Percentiles rank a stretch among this genome's conserved stretches.
Evolutionary conservation across 495 filamentous ascomycete species (phyloP).

Genomic region (Choiromyces venosus): DNA sequence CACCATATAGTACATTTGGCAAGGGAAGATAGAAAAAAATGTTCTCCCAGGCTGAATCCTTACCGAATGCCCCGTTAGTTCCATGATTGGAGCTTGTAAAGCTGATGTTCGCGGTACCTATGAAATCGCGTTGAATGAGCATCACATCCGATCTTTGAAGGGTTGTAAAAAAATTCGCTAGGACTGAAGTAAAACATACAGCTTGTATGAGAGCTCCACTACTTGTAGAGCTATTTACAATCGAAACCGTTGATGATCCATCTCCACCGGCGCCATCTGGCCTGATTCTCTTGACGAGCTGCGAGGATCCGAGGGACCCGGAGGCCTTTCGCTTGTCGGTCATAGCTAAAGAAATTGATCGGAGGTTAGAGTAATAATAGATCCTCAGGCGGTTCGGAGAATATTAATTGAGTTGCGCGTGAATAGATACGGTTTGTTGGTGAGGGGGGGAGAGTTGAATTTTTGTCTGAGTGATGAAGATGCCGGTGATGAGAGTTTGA

Average conservation of each 20-base stretch:
- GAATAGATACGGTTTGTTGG: background rate
- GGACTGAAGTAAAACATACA: slow-evolving; percentile 52
- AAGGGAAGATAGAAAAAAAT: background rate
- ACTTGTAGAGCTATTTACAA: slow-evolving; percentile 60
- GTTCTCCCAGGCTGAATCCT: slow-evolving; percentile 10
- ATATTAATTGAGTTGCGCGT: background rate
- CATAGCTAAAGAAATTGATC: slow-evolving; percentile 30
- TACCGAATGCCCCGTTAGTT: slow-evolving; percentile 68
- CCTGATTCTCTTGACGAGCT: slow-evolving; percentile 72
- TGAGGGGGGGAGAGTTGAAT: background rate
- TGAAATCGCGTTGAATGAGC: slow-evolving; percentile 5
- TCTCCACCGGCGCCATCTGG: slow-evolving; percentile 69
- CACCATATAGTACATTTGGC: background rate
- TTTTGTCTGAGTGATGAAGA: background rate
- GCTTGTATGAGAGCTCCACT: slow-evolving; percentile 76
- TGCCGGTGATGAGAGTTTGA: background rate
- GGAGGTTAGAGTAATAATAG: slow-evolving; percentile 57
- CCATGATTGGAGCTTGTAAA: slow-evolving; percentile 89
- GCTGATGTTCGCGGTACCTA: slow-evolving; percentile 79
- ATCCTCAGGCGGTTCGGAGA: background rate
- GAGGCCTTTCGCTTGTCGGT: slow-evolving; percentile 78
- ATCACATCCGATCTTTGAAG: slow-evolving; percentile 7
- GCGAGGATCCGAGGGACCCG: slow-evolving; percentile 68
- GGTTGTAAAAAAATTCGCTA: background rate
- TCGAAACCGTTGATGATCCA: slow-evolving; percentile 52